Evolutionary conservation across 495 filamentous ascomycete genomes (phyloP).

Genomic region (Zalerion maritima): DNA sequence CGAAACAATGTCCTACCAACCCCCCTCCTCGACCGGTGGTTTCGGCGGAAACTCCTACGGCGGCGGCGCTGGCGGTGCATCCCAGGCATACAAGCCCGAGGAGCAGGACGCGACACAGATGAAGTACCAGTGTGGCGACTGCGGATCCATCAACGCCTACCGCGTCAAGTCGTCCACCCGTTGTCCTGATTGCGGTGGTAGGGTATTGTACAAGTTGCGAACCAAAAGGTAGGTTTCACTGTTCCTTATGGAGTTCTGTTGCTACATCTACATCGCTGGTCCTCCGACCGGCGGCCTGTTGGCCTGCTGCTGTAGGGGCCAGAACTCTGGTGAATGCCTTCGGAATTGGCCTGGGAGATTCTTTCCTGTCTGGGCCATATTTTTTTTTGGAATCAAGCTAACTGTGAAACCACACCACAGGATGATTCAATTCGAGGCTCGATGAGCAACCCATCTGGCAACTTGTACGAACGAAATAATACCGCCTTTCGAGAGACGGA

Average conservation of each 20-base stretch:
- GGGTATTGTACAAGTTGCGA: conserved; percentile 93
- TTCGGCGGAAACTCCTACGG: conserved; percentile 15
- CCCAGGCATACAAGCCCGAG: conserved; percentile 17
- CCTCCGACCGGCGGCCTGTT: neutral
- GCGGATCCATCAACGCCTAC: conserved; percentile 64
- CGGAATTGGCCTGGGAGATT: conserved; percentile 4
- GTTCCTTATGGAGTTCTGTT: neutral
- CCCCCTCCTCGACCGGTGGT: conserved; percentile 25
- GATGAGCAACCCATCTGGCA: conserved; percentile 42
- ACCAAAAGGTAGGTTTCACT: conserved; percentile 70
- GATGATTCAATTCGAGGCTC: conserved; percentile 98
- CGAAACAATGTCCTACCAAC: conserved; percentile 42
- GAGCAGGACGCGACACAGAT: conserved; percentile 34
- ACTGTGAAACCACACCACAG: no score
- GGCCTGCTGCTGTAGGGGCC: neutral
- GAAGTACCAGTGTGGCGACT: conserved; percentile 87
- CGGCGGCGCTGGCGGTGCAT: conserved; percentile 11
- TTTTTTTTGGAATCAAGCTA: conserved; percentile 4
- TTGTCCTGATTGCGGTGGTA: conserved; percentile 91
- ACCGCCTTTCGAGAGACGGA: no score
- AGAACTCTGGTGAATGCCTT: conserved; percentile 2
- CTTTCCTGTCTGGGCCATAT: conserved; percentile 1
- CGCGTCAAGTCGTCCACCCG: conserved; percentile 78
- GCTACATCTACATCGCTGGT: neutral
- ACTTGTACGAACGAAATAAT: no score